These are phyloP conservation scores for Selaginella moellendorffii DNA, from an alignment of 75 land plant species.

Conservation along the genomic window DNA sequence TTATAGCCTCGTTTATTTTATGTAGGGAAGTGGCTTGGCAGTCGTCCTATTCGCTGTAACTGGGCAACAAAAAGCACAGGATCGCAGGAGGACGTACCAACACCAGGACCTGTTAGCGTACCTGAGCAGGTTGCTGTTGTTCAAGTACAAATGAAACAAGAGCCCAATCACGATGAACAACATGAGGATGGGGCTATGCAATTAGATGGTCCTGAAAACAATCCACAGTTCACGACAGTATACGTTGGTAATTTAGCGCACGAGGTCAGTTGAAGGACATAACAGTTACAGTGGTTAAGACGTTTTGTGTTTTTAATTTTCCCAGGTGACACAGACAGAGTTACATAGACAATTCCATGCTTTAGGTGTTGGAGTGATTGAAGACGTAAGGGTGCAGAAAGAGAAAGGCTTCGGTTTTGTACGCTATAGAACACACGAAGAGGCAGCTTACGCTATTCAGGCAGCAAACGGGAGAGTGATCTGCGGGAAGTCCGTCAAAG, in stretches of 20 bases:
- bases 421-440: conserved; percentile 80
- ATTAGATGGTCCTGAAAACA: conserved; percentile 75
- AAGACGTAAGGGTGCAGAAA: conserved; percentile 84
- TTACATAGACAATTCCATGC: conserved; percentile 74
- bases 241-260: conserved; percentile 97
- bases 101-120: neutral
- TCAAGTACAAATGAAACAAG: neutral
- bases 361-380: conserved; percentile 80
- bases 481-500: conserved; percentile 80
- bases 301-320: no score
- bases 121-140: neutral
- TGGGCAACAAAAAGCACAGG: conserved; percentile 83
- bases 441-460: conserved; percentile 89
- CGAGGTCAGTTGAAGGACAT: conserved; percentile 32
- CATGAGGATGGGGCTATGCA: conserved; percentile 38
- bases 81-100: conserved; percentile 29
- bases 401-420: conserved; percentile 99
- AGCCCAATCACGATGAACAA: conserved; percentile 25
- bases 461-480: conserved; percentile 63
- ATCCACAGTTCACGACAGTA: conserved; percentile 86
- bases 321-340: conserved; percentile 71
- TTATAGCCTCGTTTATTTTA: neutral
- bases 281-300: no score
- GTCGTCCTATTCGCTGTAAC: conserved; percentile 84
- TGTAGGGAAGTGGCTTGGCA: conserved; percentile 87